Evolutionary conservation across 2,329 filamentous ascomycete species (phyloP).

Genomic region (Neofusicoccum sp.): DNA sequence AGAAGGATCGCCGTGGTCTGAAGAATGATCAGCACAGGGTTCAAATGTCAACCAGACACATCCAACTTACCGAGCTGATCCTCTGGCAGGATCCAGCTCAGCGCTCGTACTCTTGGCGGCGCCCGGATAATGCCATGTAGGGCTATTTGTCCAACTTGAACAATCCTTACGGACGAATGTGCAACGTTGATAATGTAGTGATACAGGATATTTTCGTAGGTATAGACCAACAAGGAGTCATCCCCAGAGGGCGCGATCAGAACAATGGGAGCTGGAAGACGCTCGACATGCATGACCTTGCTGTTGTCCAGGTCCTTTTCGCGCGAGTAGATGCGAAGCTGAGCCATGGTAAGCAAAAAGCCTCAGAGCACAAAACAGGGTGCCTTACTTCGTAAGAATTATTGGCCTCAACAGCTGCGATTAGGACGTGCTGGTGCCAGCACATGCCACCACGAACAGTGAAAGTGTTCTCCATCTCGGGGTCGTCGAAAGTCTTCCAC

Average conservation of each 20-base stretch:
- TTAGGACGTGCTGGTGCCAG: conserved; percentile 95
- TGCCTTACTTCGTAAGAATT: conserved; percentile 69
- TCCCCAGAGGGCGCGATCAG: conserved; percentile 86
- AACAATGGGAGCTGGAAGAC: conserved; percentile 82
- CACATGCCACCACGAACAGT: conserved; percentile 95
- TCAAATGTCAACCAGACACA: not conserved
- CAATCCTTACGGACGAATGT: conserved; percentile 71
- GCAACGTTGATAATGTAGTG: conserved; percentile 86
- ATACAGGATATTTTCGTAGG: conserved; percentile 92
- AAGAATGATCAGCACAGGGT: conserved; percentile 26
- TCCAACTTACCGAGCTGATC: conserved; percentile 69
- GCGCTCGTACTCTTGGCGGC: conserved; percentile 84
- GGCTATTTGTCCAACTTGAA: conserved; percentile 96
- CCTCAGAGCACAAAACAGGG: not conserved
- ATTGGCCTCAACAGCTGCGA: conserved; percentile 88
- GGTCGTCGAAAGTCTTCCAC: conserved; percentile 92
- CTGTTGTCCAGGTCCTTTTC: conserved; percentile 76
- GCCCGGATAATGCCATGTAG: conserved; percentile 96
- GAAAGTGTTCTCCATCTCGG: conserved; percentile 83
- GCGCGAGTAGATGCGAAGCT: conserved; percentile 87
- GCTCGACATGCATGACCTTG: conserved; percentile 74
- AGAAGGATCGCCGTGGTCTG: conserved; percentile 84
- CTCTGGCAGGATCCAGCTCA: conserved; percentile 95
- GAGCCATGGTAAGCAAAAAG: conserved; percentile 11
- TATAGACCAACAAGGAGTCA: conserved; percentile 94